A percentile compares a stretch with the other conserved stretches of the same genome.
Evolutionary conservation across 2,329 filamentous ascomycete species (phyloP).

Genomic region (Colletotrichum orchidophilum): DNA sequence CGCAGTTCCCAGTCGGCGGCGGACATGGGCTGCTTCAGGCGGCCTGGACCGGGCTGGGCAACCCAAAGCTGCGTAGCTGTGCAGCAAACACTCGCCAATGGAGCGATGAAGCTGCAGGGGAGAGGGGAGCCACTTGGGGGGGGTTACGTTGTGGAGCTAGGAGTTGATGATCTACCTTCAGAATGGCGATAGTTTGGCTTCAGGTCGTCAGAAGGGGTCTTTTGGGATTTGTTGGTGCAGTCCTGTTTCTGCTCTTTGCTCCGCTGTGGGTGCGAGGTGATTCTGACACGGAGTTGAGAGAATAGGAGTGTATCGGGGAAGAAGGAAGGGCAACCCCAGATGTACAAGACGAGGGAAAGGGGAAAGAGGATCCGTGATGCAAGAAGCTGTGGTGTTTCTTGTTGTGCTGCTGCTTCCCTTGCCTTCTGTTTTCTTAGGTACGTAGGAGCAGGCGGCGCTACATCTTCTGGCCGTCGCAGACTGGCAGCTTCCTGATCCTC

Average conservation of each 20-base stretch:
- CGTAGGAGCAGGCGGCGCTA: too few relatives aligned
- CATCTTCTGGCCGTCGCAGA: background rate
- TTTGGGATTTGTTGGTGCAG: background rate
- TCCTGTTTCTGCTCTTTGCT: background rate
- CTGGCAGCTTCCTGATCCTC: background rate
- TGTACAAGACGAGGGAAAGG: background rate
- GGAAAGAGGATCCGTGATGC: background rate
- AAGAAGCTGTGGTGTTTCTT: background rate
- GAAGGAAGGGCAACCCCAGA: background rate
- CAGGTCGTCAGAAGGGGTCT: slow-evolving; percentile 6
- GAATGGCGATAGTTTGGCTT: slow-evolving; percentile 30
- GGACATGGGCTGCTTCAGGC: slow-evolving; percentile 15
- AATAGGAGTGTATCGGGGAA: background rate
- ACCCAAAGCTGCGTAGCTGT: background rate
- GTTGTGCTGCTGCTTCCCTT: background rate
- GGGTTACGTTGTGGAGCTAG: slow-evolving; percentile 24
- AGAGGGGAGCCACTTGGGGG: background rate
- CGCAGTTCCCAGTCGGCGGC: slow-evolving; percentile 13
- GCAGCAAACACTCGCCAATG: background rate
- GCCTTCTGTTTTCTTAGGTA: background rate
- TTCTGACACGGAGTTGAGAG: background rate
- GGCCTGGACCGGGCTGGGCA: slow-evolving; percentile 1
- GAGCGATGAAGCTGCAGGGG: slow-evolving; percentile 1
- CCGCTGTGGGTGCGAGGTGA: background rate
- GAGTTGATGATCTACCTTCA: slow-evolving; percentile 34